phyloP scores from a whole-genome alignment of 768 basidiomycete species.

The Dentipellis sp. region DNA sequence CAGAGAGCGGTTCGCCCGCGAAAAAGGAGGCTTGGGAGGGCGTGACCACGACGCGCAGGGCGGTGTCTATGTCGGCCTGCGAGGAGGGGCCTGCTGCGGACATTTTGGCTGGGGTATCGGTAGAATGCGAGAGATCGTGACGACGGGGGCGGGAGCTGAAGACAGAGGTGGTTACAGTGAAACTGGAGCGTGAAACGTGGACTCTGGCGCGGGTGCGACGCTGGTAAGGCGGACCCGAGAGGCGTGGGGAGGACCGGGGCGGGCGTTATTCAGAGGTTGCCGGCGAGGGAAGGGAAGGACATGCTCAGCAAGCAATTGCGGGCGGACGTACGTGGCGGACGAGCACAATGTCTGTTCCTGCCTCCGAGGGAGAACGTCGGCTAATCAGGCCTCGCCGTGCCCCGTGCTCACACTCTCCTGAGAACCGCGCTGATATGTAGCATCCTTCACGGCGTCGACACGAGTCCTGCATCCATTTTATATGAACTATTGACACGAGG shows the following conservation, averaged over 20 bases:
- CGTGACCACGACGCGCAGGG: constrained; percentile 56
- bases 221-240: background rate
- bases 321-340: too few species aligned
- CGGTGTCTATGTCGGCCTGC: constrained; percentile 5
- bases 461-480: too few species aligned
- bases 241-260: background rate
- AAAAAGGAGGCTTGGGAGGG: constrained; percentile 88
- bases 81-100: constrained; percentile 1
- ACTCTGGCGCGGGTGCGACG: background rate
- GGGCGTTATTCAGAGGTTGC: background rate
- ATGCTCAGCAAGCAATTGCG: too few species aligned
- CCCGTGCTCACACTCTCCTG: too few species aligned
- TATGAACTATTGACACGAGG: too few species aligned
- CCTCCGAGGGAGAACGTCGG: too few species aligned
- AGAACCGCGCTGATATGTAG: too few species aligned
- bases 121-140: background rate
- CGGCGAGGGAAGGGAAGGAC: too few species aligned
- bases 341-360: too few species aligned
- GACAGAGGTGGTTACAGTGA: background rate
- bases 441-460: too few species aligned
- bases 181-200: background rate
- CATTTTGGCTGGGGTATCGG: constrained; percentile 1
- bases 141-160: background rate
- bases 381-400: too few species aligned
- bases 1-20: constrained; percentile 82